Base-by-base conservation (phyloP, 1,284 basidiomycete species). In the Moniliella sp. region DNA sequence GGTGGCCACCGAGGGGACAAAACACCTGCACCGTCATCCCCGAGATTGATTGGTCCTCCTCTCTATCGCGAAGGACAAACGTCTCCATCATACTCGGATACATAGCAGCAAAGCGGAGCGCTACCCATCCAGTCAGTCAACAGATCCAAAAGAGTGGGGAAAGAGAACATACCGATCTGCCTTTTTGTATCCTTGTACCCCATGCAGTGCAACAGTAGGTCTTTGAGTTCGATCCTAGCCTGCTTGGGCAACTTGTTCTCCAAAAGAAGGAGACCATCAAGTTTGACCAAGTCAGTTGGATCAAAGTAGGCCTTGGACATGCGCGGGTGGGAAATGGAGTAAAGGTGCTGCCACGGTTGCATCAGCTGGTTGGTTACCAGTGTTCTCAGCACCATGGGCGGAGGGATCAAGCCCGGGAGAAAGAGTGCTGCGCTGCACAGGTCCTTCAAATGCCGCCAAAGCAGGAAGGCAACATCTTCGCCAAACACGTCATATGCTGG, bases 401-500 rank as follows among this genome's bases (percentile, higher is more conserved):
- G 7, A n/a, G 21, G 21, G 8, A 23, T n/a, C 8, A 23, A n/a
- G 21, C 8, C n/a, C n/a, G n/a, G n/a, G n/a, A n/a, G n/a, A n/a
- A n/a, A 23, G 8, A 23, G 21, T n/a, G n/a, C 21, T 23, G 21
- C 7, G 21, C 8, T 7, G 11, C 50, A 43, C 2, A 59, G 33
- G 31, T 59, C 56, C 28, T 48, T 39, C 30, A 59, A 27, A 29
- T 52, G 45, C 28, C 35, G 34, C 17, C 57, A 34, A 9, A 59
- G 42, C 23, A 42, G 31, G 1, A 73, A 74, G 4, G 73, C 74
- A n/a, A 84, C 69, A 54, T 88, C 77, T 57, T 97, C 88, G 41
- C 76, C 72, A 57, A 83, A 93, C 0, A 78, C 77, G 51, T 93
- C 83, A 48, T 78, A 76, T 2, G 81, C 77, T 13, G 78, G 70